Evolutionary conservation across 192 early-diverging fungal genomes (phyloP), one percentile per base, ranked within the genome.

Genomic region (Coemansia sp.): DNA sequence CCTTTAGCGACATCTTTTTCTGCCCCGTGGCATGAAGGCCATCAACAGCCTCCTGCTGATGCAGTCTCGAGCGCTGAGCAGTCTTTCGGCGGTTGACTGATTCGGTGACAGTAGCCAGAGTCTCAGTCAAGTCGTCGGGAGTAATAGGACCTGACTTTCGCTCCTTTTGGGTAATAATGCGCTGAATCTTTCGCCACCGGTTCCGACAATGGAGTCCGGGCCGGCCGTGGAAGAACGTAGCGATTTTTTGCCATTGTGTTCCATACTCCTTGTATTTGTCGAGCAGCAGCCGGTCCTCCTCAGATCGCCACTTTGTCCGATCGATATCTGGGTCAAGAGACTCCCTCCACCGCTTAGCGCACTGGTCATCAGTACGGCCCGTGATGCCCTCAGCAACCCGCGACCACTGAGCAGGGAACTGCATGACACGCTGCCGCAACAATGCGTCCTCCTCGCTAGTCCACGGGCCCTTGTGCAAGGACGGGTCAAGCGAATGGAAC

Each of bases 291-390:
- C 67, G 69, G 67, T 92, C 90, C 36, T 92, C 90, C 35, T 88
- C 86, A 5, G 86, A 74, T 6, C 79, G 85, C 90, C 90, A 92
- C 33, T 86, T 85, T 23, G 86, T 85, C 7, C 90, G 84, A 38
- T 92, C 88, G 16, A 92, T 92, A 8, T 84, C 77, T 10, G 94
- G 94, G 72, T 95, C 92, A 36, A 95, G 79, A 56, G 88, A 88
- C 79, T 95, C 94, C 23, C 89, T 83, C 88, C 94, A 96, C 28
- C 94, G 84, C 67, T 94, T 94, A 34, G 93, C 91, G 65, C 94
- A 96, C 66, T 95, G 93, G 64, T 92, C 91, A 63, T 92, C 92
- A 13, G 90, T 95, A 16, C 94, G 81, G 16, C 93, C 93, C 5
- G 81, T 76, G 48, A 96, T 89, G 58, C 80, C 82, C 65, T 89